These are phyloP conservation scores for Rhodotorula sphaerocarpa DNA, from an alignment of 768 basidiomycete species.

Conservation along the genomic window DNA sequence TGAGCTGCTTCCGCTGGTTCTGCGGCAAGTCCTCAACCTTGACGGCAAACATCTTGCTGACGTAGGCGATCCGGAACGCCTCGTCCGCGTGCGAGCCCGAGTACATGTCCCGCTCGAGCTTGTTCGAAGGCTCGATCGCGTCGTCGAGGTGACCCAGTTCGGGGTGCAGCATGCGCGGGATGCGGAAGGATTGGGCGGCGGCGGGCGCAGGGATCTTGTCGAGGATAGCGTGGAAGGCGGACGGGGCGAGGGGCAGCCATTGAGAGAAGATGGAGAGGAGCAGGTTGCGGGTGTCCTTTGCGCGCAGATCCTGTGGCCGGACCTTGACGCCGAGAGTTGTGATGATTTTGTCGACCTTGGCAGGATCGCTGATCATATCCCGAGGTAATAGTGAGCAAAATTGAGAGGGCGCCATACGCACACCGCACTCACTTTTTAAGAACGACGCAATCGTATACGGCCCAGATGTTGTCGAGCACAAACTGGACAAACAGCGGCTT, in stretches of 20 bases:
- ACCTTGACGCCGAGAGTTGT: conserved; percentile 72
- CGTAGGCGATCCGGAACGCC: conserved; percentile 69
- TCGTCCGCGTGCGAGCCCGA: conserved; percentile 55
- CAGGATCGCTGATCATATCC: conserved; percentile 73
- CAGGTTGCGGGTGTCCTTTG: conserved; percentile 78
- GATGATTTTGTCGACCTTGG: conserved; percentile 82
- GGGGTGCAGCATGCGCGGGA: conserved; percentile 87
- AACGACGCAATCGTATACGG: conserved; percentile 82
- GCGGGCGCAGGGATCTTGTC: conserved; percentile 87
- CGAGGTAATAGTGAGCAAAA: not conserved
- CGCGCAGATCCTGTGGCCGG: conserved; percentile 74
- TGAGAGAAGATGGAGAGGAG: conserved; percentile 82
- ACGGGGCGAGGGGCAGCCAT: conserved; percentile 90
- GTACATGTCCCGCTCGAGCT: conserved; percentile 76
- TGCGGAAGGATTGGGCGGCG: conserved; percentile 66
- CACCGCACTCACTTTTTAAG: conserved; percentile 70
- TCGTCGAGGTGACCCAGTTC: conserved; percentile 54
- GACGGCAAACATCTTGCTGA: conserved; percentile 98
- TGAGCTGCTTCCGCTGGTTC: conserved; percentile 65
- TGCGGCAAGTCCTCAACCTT: conserved; percentile 71
- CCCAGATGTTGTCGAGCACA: conserved; percentile 93
- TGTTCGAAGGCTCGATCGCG: conserved; percentile 58
- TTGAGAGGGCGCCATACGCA: not conserved
- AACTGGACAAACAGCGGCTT: conserved; percentile 98
- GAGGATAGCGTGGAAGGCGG: conserved; percentile 81